Percentiles rank a stretch among this genome's conserved stretches.
Conservation (phyloP, 176 grass and related monocot species). For the Themeda triandra region DNA sequence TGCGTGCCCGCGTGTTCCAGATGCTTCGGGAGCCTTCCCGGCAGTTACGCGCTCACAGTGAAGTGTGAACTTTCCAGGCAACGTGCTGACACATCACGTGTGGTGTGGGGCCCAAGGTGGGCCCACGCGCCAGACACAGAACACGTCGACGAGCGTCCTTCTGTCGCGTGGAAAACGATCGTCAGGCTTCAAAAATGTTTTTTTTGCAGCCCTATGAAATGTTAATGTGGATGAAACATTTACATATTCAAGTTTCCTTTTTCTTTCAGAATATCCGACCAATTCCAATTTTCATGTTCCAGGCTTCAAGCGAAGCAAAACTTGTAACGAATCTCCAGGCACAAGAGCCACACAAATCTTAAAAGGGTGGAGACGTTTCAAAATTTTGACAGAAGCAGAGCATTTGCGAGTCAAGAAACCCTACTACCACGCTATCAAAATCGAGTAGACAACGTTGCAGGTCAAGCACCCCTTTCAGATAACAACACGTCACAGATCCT, state of each 20-base stretch:
- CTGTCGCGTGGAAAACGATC: too few species aligned
- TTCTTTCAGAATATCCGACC: neutral
- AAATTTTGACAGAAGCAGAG: neutral
- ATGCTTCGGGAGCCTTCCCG: slow-evolving; percentile 30
- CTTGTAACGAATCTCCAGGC: neutral
- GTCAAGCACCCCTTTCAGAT: neutral
- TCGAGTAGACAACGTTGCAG: neutral
- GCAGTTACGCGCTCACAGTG: neutral
- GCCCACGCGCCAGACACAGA: neutral
- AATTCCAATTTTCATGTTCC: too few species aligned
- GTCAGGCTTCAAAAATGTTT: too few species aligned
- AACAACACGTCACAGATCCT: neutral
- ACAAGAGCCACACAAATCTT: neutral
- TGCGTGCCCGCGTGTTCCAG: neutral
- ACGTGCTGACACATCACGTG: too few species aligned
- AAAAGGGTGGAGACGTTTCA: neutral
- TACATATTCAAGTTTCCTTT: too few species aligned
- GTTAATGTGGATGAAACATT: too few species aligned
- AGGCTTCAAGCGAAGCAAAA: neutral
- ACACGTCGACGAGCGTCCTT: neutral
- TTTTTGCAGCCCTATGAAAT: too few species aligned
- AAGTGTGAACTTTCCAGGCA: neutral
- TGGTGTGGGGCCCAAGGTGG: neutral
- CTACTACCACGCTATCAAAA: neutral
- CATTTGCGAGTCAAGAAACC: neutral